Base-by-base conservation (phyloP, 306 rosid genomes). In the Citrullus colocynthis region DNA sequence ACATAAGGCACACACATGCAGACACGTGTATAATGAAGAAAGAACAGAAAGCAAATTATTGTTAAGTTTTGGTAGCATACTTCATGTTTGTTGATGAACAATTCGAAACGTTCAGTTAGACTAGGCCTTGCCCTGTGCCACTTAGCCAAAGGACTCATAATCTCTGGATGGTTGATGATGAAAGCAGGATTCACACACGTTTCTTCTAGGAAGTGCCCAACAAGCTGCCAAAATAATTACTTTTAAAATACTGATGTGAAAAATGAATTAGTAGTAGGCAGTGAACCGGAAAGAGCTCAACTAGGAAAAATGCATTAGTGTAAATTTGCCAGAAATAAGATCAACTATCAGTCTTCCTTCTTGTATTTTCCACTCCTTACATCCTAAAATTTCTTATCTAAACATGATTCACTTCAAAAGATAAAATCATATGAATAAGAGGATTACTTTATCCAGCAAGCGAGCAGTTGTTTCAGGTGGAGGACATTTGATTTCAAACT, bases 141-240 rank as follows among this genome's bases (percentile, higher is more conserved):
- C 89, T 95, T 95, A 2, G 98, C 98, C 84, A 95, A 81, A 61
- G 96, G 98, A 84, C 98, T 95, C 97, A 89, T 92, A 74, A 95
- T 84, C 89, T 95, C 93, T 0, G 98, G 98, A 82, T 89, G 97
- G 81, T 95, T 92, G 37, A 89, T 92, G 80, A 95, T 92, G 75
- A 87, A 95, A 66, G 97, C 66, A 14, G 97, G 97, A 84, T 92
- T 88, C 10, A 92, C 92, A 78, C 98, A 95, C 0, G 82, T 89
- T 86, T 88, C 97, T 75, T 95, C 98, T 86, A 95, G 81, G 81
- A 89, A 90, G 90, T 95, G 96, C 39, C 96, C 98, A 82, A 92
- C 98, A 84, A 95, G 98, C 98, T 95, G 93, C 86, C 21, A 48
- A 51, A 86, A 62, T 28, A 67, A 51, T 17, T 15, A 32, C 13